Evolutionary conservation across 345 rosid genomes (phyloP).

Genomic region (Brassica nigra): DNA sequence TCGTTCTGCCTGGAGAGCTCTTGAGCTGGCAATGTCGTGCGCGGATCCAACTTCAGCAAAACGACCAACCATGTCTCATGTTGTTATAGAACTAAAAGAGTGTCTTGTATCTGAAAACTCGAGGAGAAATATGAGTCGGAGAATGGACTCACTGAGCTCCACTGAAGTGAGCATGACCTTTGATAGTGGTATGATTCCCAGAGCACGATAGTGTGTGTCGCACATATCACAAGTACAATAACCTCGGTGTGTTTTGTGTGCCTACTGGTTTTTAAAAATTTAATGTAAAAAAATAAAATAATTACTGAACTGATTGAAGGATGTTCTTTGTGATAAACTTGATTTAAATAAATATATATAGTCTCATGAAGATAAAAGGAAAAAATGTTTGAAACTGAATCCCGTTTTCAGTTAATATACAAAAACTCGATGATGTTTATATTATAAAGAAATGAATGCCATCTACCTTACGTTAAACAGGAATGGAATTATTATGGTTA

Average conservation of each 20-base stretch:
- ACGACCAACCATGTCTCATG: conserved; percentile 25
- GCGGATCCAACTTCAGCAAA: not conserved
- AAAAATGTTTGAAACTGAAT: not conserved
- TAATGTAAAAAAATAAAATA: too few species aligned
- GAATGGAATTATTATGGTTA: too few species aligned
- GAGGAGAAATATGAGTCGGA: not conserved
- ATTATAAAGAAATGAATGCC: not conserved
- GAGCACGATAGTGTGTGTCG: not conserved
- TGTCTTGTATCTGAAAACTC: conserved; percentile 18
- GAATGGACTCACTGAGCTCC: not conserved
- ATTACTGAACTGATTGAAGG: too few species aligned
- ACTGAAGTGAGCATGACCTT: not conserved
- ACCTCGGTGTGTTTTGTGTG: not conserved
- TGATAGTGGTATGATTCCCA: not conserved
- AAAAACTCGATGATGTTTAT: not conserved
- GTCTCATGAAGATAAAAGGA: not conserved
- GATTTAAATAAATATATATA: not conserved
- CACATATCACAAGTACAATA: not conserved
- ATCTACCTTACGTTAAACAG: not conserved
- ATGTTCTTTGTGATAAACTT: not conserved
- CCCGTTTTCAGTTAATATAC: not conserved
- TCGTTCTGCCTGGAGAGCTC: conserved; percentile 24
- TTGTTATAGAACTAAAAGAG: conserved; percentile 4
- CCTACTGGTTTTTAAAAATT: too few species aligned
- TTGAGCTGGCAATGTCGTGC: conserved; percentile 29